A percentile compares a stretch with the other conserved stretches of the same genome.
Evolutionary conservation across 2,329 filamentous ascomycete species (phyloP).

Genomic region (Talaromyces sp.): DNA sequence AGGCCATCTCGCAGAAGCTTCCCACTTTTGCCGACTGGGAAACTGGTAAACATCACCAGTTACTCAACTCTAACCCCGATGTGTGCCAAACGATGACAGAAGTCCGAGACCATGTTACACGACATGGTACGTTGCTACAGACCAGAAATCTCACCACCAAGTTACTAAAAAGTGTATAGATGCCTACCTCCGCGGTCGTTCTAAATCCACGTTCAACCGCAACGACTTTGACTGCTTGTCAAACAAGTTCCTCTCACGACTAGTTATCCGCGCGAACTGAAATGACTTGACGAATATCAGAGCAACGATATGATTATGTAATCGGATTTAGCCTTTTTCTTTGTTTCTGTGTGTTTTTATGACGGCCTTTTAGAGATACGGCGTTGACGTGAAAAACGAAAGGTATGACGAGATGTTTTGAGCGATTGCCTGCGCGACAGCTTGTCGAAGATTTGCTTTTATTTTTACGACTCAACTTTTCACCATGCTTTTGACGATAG

Average conservation of each 20-base stretch:
- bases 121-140: conserved; percentile 70
- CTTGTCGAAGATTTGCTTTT: not conserved
- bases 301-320: conserved; percentile 12
- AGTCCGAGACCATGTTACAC: conserved; percentile 83
- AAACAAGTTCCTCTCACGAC: conserved; percentile 94
- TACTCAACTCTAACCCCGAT: conserved; percentile 83
- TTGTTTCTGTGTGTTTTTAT: conserved; percentile 6
- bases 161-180: conserved; percentile 49
- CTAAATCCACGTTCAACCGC: conserved; percentile 77
- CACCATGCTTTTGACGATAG: not conserved
- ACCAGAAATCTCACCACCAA: conserved; percentile 35
- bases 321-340: conserved; percentile 13
- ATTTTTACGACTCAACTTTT: not conserved
- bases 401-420: conserved; percentile 3
- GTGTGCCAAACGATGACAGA: conserved; percentile 96
- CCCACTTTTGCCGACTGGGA: conserved; percentile 93
- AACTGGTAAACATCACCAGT: conserved; percentile 79
- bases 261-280: conserved; percentile 90
- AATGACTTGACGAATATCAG: conserved; percentile 11
- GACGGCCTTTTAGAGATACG: conserved; percentile 8
- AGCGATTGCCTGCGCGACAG: conserved; percentile 4
- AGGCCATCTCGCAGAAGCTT: conserved; percentile 94
- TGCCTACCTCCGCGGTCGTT: conserved; percentile 74
- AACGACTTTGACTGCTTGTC: conserved; percentile 91
- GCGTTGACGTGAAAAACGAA: conserved; percentile 7